Evolutionary conservation across 176 grass and related monocot genomes (phyloP), one percentile per base, ranked within the genome.

Genomic region (Ampelocalamus luodianensis): DNA sequence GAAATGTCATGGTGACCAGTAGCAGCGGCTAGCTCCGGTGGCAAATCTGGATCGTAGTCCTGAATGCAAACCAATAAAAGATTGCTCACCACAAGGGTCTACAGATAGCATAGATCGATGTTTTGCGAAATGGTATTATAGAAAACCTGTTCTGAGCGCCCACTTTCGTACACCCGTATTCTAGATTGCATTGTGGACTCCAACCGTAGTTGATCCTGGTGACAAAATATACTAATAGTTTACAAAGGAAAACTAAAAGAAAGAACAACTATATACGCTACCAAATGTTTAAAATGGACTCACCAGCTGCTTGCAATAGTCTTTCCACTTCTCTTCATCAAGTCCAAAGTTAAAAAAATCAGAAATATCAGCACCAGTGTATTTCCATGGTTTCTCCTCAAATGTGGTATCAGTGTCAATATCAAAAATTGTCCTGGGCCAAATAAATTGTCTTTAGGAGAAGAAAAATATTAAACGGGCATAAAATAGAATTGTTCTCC

Each of bases 111-210:
- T 24, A 61, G 27, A 61, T 51, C 17, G 14, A 73, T 79, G 54
- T 81, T 59, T 70, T 27, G 39, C 54, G 14, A 62, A 90, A 68
- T 71, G 38, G 78, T 36, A 73, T 56, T 44, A 71, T 22, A 81
- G 17, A 8, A 59, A 79, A 91, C 97, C 90, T 95, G 97, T 78
- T 99, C 93, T 61, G 93, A 96, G 85, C 97, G 91, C 13, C 93
- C 97, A 77, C 97, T 99, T 76, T 99, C 97, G 12, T 99, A 99
- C 48, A 99, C 97, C 42, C 97, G 88, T 86, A 99, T 99, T 90
- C 92, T 99, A 84, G 92, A 95, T 94, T 99, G 93, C 97, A 99
- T 99, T 81, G 97, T 99, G 60, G 97, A 93, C 68, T 99, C 97
- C 83, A 99, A 36, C 70, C 92, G 87, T 82, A 88, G 81, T 89